phyloP scores from a whole-genome alignment of 179 eudicot genomes.

The Beta corolliflora region DNA sequence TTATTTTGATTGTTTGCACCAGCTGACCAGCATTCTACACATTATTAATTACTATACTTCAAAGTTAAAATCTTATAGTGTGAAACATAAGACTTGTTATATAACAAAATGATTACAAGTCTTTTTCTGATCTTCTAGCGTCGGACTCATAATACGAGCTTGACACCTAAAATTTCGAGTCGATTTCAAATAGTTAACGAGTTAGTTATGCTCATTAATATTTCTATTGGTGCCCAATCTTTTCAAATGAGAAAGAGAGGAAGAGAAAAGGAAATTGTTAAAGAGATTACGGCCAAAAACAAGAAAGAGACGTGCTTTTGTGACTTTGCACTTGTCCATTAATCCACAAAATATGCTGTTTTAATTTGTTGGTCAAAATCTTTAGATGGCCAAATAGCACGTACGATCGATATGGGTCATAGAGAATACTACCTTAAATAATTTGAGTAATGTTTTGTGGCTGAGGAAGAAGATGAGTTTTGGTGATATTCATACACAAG shows the following conservation, averaged over 20 bases:
- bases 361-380: conserved; percentile 12
- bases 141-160: too few species aligned
- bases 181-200: too few species aligned
- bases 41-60: too few species aligned
- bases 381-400: conserved; percentile 10
- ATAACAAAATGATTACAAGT: too few species aligned
- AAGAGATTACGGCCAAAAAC: not conserved
- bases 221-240: conserved; percentile 1
- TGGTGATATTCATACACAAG: conserved; percentile 11
- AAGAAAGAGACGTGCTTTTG: conserved; percentile 15
- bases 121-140: too few species aligned
- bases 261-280: not conserved
- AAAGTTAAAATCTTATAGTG: too few species aligned
- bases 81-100: too few species aligned
- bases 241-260: not conserved
- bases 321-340: conserved; percentile 18
- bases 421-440: not conserved
- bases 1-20: too few species aligned
- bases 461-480: not conserved
- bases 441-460: not conserved
- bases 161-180: too few species aligned
- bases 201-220: too few species aligned
- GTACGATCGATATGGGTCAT: conserved; percentile 1
- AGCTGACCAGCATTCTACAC: too few species aligned
- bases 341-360: not conserved